phyloP scores from a whole-genome alignment of 495 filamentous ascomycete genomes.

The Staphylotrichum tortipilum region DNA sequence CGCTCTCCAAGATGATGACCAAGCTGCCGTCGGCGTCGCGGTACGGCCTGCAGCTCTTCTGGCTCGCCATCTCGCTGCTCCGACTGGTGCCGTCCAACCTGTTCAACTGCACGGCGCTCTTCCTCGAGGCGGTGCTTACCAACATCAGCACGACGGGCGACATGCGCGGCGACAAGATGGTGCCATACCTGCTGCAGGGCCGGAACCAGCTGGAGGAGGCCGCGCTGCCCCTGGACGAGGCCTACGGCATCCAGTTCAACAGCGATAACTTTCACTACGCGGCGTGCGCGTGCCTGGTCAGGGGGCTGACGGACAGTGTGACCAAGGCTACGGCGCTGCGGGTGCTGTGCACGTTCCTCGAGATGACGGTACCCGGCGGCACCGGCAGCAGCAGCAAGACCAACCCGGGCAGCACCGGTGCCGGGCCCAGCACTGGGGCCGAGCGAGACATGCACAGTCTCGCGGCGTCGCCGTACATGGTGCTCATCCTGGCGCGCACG shows the following conservation, averaged over 20 bases:
- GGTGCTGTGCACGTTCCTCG: constrained; percentile 51
- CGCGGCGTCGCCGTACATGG: constrained; percentile 42
- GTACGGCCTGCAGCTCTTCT: constrained; percentile 60
- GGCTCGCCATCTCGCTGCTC: constrained; percentile 57
- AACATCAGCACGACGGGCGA: constrained; percentile 50
- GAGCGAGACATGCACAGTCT: constrained; percentile 25
- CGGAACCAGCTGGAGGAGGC: constrained; percentile 49
- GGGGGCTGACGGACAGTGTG: constrained; percentile 50
- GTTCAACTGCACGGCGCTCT: constrained; percentile 53
- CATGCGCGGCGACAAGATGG: constrained; percentile 49
- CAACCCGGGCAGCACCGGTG: neutral
- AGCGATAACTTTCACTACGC: constrained; percentile 57
- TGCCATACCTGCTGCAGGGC: constrained; percentile 48
- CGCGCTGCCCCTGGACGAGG: constrained; percentile 47
- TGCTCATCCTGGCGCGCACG: constrained; percentile 40
- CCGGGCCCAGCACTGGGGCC: neutral
- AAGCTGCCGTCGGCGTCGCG: constrained; percentile 55
- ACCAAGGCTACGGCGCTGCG: constrained; percentile 48
- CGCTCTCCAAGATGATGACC: constrained; percentile 59
- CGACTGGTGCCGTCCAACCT: constrained; percentile 49
- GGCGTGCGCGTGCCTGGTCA: constrained; percentile 49
- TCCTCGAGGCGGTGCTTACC: constrained; percentile 52
- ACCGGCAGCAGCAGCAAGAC: neutral
- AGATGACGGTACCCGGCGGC: constrained; percentile 41
- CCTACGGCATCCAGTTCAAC: constrained; percentile 54